phyloP scores from a whole-genome alignment of 768 basidiomycete species.

The Trametes sanguinea region DNA sequence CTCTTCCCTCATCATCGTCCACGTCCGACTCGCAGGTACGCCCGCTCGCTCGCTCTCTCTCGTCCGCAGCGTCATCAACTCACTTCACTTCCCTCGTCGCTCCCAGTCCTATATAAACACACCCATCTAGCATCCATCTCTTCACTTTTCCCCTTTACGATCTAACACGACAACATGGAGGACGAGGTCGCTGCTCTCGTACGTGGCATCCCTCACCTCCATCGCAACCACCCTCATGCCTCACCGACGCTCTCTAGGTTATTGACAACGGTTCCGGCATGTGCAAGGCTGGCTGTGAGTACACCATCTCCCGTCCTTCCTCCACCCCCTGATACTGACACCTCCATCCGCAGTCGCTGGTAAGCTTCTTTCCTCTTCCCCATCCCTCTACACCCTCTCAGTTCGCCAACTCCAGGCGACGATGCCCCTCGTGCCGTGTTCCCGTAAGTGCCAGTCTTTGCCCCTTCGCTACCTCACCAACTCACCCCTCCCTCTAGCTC shows the following conservation, averaged over 20 bases:
- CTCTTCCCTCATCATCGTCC: slow-evolving; percentile 21
- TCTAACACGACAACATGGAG: slow-evolving; percentile 48
- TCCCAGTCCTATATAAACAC: slow-evolving; percentile 23
- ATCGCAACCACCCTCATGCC: slow-evolving; percentile 1
- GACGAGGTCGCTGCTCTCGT: slow-evolving; percentile 65
- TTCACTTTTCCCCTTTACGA: slow-evolving; percentile 28
- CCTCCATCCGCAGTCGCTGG: slow-evolving; percentile 70
- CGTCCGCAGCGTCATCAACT: slow-evolving; percentile 19
- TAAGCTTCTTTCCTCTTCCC: slow-evolving; percentile 12
- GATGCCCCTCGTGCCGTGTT: slow-evolving; percentile 98
- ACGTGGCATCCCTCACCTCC: slow-evolving; percentile 25
- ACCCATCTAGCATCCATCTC: slow-evolving; percentile 23
- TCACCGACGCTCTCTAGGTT: slow-evolving; percentile 48
- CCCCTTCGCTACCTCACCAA: neutral
- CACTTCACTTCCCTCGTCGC: slow-evolving; percentile 17
- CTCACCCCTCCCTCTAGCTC: slow-evolving; percentile 39
- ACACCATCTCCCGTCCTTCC: slow-evolving; percentile 15
- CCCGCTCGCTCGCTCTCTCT: slow-evolving; percentile 5
- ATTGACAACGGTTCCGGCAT: slow-evolving; percentile 97
- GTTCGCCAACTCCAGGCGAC: slow-evolving; percentile 57
- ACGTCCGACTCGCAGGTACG: slow-evolving; percentile 17
- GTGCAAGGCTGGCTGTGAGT: slow-evolving; percentile 99
- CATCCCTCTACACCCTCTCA: neutral
- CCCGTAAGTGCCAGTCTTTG: slow-evolving; percentile 61
- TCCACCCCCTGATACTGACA: slow-evolving; percentile 67